Evolutionary conservation across 2,329 filamentous ascomycete genomes (phyloP).

Genomic region (Tolypocladium sp.): DNA sequence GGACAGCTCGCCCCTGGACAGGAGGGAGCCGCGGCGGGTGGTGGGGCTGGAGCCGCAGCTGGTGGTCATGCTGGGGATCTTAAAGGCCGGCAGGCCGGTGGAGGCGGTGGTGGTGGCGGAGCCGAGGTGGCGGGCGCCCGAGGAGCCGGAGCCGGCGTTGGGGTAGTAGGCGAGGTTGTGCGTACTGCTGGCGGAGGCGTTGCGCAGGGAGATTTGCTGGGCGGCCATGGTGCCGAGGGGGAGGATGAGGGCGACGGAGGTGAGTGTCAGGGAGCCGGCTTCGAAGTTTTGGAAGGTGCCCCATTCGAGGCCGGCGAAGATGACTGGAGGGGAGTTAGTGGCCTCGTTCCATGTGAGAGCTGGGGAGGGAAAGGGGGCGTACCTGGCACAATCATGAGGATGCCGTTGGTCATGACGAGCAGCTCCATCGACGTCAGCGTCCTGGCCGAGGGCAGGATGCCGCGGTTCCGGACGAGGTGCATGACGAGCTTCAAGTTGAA

Average conservation of each 20-base stretch:
- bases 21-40: conserved; percentile 1
- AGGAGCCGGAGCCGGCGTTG: not conserved
- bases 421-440: conserved; percentile 43
- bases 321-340: conserved; percentile 20
- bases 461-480: conserved; percentile 38
- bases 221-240: conserved; percentile 44
- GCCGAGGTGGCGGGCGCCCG: not conserved
- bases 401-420: conserved; percentile 44
- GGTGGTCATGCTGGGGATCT: conserved; percentile 7
- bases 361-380: conserved; percentile 6
- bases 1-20: not conserved
- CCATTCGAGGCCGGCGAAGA: conserved; percentile 42
- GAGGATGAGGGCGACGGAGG: conserved; percentile 40
- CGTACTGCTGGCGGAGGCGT: conserved; percentile 5
- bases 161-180: conserved; percentile 7
- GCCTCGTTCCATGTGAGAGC: too few relatives aligned
- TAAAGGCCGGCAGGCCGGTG: conserved; percentile 8
- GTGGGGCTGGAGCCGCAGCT: conserved; percentile 10
- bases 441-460: conserved; percentile 32
- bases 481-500: conserved; percentile 42
- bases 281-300: conserved; percentile 34
- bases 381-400: conserved; percentile 50
- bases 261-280: conserved; percentile 37
- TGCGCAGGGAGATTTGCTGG: conserved; percentile 27
- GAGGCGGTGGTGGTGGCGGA: not conserved